Base-by-base conservation (phyloP, 2,329 filamentous ascomycete species). In the Colletotrichum sp. region DNA sequence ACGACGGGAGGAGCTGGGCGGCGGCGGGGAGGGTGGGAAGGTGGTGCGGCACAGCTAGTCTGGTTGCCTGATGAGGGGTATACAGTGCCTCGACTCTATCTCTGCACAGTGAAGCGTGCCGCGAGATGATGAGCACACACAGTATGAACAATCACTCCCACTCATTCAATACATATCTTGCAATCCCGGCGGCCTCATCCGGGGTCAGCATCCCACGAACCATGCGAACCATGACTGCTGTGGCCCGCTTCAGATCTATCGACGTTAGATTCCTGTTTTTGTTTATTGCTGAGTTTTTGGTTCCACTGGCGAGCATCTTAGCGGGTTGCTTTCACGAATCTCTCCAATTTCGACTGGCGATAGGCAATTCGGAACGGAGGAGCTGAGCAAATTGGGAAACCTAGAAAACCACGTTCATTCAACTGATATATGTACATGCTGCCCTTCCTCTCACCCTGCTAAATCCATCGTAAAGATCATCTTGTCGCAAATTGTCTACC, bases 41-140 rank as follows among this genome's bases (percentile, higher is more conserved):
- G 66, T 43, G 70, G 13, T 72, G 70, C 64, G 70, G 64, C 70
- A 68, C 52, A 68, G 70, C 52, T 61, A 60, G 64, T 59, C 43
- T 65, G 68, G 70, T 60, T 72, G 70, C 70, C 70, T 72, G 34
- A 14, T 48, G 39, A 12, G 12, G 30, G n/a, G 30, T 61, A 61
- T 32, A 61, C 59, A 32, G 59, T 66, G 63, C 26, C 13, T 7
- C 3, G 21, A 48, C 9, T 48, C 18, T 6, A 6, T 48, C 1
- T 2, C 18, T 48, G 18, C 39, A 48, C 39, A 18, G 36, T 43
- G 8, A 10, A 10, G 0, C n/a, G n/a, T n/a, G n/a, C n/a, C n/a
- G 36, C 4, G 16, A n/a, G 7, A n/a, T 43, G 0, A 43, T 18
- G 36, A 0, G 36, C 16, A 43, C 36, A n/a, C 16, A 43, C 36